These are phyloP conservation scores for Diophrys sp. DNA, from an alignment of 73 alveolate genomes.

Conservation along the genomic window DNA sequence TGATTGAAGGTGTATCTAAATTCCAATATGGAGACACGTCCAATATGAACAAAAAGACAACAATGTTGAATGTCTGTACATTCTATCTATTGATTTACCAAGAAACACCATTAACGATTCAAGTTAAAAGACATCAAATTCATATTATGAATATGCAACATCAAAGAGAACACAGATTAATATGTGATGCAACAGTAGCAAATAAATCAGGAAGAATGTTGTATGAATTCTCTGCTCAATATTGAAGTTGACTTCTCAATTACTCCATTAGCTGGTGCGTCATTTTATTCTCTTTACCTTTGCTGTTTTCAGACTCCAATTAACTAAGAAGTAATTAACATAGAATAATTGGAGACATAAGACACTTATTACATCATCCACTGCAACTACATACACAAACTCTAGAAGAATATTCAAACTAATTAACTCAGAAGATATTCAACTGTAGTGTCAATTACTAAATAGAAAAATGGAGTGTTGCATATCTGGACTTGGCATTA, in stretches of 20 bases:
- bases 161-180: not conserved
- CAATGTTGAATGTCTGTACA: not conserved
- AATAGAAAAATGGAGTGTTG: not conserved
- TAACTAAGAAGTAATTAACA: not conserved
- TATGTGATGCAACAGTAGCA: not conserved
- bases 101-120: not conserved
- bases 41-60: not conserved
- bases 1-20: too few species aligned
- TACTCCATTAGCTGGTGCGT: not conserved
- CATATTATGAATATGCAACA: not conserved
- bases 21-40: too few species aligned
- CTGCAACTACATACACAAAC: not conserved
- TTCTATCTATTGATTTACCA: not conserved
- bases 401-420: not conserved
- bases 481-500: not conserved
- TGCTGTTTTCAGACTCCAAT: not conserved
- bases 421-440: not conserved
- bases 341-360: not conserved
- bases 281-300: not conserved
- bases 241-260: not conserved
- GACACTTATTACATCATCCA: not conserved
- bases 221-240: not conserved
- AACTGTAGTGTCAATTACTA: not conserved
- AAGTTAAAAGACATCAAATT: not conserved
- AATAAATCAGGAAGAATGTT: not conserved